Conservation (phyloP, 345 rosid genomes). For the Bruguiera parviflora region DNA sequence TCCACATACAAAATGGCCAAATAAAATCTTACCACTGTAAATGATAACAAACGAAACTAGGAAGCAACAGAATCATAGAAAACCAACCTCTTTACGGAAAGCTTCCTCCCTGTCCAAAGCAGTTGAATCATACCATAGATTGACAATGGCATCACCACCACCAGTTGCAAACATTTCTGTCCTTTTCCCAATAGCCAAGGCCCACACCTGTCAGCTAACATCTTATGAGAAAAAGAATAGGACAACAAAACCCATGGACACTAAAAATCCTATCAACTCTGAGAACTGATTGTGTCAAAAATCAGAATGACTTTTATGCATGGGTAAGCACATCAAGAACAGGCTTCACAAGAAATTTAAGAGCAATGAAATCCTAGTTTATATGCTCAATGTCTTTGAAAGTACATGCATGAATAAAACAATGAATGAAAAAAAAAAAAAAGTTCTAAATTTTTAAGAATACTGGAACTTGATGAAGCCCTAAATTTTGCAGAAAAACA, state of each 20-base stretch:
- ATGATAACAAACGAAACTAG: neutral
- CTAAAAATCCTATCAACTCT: neutral
- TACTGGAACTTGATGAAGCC: neutral
- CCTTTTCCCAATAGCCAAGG: constrained; percentile 87
- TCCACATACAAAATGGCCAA: too few species aligned
- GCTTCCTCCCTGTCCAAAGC: constrained; percentile 80
- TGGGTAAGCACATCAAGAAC: too few species aligned
- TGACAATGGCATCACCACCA: constrained; percentile 80
- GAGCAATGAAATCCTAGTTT: too few species aligned
- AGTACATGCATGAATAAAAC: neutral
- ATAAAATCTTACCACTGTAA: too few species aligned
- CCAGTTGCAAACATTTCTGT: constrained; percentile 92
- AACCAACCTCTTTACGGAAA: constrained; percentile 79
- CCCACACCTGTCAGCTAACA: constrained; percentile 65
- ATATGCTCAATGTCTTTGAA: too few species aligned
- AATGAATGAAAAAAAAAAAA: neutral
- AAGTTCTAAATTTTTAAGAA: neutral
- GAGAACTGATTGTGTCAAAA: neutral
- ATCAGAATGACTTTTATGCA: neutral
- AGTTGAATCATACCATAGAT: constrained; percentile 91
- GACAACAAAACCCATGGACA: neutral
- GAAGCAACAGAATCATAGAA: constrained; percentile 9
- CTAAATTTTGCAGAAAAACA: too few species aligned
- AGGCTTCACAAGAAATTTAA: too few species aligned
- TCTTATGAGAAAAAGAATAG: constrained; percentile 17